These are phyloP conservation scores for Chionographis japonica DNA, from an alignment of 106 monocot species.

Conservation along the genomic window DNA sequence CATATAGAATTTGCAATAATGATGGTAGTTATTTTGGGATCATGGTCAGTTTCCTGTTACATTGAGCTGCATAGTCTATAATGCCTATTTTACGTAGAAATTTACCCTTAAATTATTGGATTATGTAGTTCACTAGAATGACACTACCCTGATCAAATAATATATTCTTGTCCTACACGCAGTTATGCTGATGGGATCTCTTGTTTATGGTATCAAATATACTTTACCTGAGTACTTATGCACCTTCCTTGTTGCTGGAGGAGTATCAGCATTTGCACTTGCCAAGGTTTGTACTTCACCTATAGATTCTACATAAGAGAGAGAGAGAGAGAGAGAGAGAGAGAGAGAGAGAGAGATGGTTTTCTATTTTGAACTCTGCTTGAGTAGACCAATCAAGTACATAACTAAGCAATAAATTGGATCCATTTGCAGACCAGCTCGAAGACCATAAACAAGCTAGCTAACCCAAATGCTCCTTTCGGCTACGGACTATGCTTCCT, in stretches of 20 bases:
- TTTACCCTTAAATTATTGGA: too few species aligned
- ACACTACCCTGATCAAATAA: not conserved
- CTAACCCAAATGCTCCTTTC: slow-evolving; percentile 93
- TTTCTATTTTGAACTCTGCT: not conserved
- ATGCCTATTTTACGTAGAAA: too few species aligned
- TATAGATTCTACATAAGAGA: not conserved
- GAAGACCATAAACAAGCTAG: slow-evolving; percentile 89
- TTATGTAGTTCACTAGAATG: too few species aligned
- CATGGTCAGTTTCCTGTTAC: too few species aligned
- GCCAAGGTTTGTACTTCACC: slow-evolving; percentile 47
- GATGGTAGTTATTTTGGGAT: too few species aligned
- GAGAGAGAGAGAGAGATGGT: too few species aligned
- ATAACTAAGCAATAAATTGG: not conserved
- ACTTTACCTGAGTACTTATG: slow-evolving; percentile 81
- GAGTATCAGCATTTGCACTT: slow-evolving; percentile 92
- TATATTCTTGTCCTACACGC: slow-evolving; percentile 12
- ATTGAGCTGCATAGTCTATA: too few species aligned
- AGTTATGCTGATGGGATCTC: slow-evolving; percentile 96
- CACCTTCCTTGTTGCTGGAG: slow-evolving; percentile 96
- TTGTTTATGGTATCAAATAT: slow-evolving; percentile 94
- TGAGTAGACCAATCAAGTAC: not conserved
- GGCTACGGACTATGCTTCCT: slow-evolving; percentile 89
- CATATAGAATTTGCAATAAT: too few species aligned
- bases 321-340: too few species aligned
- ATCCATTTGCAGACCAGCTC: slow-evolving; percentile 78